A percentile compares a stretch with the other conserved stretches of the same genome.
These are phyloP conservation scores for Myxozyma mucilagina DNA, from an alignment of 805 yeast genomes.

Conservation along the genomic window DNA sequence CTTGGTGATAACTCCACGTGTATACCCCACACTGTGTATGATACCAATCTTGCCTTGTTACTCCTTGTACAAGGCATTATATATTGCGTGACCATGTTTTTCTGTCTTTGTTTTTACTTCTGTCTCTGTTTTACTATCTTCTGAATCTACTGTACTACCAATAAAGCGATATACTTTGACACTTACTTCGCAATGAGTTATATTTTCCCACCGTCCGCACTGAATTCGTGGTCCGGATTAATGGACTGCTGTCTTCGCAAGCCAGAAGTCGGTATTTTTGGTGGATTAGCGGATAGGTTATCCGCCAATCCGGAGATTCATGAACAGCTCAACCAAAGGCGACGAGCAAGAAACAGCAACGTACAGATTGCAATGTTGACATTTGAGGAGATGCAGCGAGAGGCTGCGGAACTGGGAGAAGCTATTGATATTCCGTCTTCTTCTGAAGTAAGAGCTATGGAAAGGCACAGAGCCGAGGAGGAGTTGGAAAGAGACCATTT, in stretches of 20 bases:
- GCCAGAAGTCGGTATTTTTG: not conserved
- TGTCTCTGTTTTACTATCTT: too few species aligned
- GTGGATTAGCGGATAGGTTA: not conserved
- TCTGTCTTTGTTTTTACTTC: too few species aligned
- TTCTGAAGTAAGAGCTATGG: not conserved
- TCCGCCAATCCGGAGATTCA: not conserved
- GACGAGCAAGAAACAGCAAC: not conserved
- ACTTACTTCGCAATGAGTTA: not conserved
- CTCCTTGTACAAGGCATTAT: too few species aligned
- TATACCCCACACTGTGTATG: too few species aligned
- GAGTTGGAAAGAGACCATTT: not conserved
- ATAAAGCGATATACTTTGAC: too few species aligned
- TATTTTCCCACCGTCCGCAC: not conserved
- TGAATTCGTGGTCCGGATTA: not conserved
- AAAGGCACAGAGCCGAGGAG: not conserved
- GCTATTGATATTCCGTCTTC: not conserved
- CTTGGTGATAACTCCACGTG: too few species aligned
- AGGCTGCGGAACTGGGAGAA: not conserved
- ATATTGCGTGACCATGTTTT: too few species aligned
- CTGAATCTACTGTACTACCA: too few species aligned
- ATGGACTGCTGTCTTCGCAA: not conserved
- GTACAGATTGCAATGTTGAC: not conserved
- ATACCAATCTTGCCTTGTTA: too few species aligned
- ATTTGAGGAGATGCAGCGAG: not conserved
- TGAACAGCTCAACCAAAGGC: not conserved